phyloP scores from a whole-genome alignment of 2,329 filamentous ascomycete genomes.

The Colletotrichum simmondsii region DNA sequence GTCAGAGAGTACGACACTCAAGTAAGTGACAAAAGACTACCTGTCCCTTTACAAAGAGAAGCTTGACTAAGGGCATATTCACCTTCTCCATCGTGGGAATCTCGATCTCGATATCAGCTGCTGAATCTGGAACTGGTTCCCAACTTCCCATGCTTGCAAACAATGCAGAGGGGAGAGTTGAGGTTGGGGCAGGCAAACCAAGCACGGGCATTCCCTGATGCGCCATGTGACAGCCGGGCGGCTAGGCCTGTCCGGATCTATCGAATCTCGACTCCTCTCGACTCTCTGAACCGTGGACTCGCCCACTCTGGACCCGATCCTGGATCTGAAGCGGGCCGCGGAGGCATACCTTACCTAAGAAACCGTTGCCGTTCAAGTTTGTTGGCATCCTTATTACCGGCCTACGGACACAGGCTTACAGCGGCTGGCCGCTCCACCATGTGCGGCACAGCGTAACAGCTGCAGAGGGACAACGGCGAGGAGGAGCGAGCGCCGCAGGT shows the following conservation, averaged over 20 bases:
- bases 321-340: conserved; percentile 20
- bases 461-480: conserved; percentile 11
- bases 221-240: conserved; percentile 29
- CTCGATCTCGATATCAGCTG: conserved; percentile 21
- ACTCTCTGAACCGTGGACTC: neutral
- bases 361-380: neutral
- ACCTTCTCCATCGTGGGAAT: neutral
- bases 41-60: neutral
- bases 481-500: conserved; percentile 2
- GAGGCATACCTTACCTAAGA: neutral
- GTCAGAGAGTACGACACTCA: neutral
- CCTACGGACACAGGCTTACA: neutral
- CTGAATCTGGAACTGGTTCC: conserved; percentile 17
- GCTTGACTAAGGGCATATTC: neutral
- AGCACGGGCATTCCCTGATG: conserved; percentile 22
- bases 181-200: neutral
- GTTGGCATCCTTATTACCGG: neutral
- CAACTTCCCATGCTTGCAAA: conserved; percentile 4
- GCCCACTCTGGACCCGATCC: neutral
- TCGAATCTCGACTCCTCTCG: neutral
- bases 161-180: conserved; percentile 3
- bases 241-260: neutral
- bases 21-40: neutral
- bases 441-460: neutral
- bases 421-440: neutral